Evolutionary conservation across 2,329 filamentous ascomycete genomes (phyloP).

Genomic region (Fusarium buxicola): DNA sequence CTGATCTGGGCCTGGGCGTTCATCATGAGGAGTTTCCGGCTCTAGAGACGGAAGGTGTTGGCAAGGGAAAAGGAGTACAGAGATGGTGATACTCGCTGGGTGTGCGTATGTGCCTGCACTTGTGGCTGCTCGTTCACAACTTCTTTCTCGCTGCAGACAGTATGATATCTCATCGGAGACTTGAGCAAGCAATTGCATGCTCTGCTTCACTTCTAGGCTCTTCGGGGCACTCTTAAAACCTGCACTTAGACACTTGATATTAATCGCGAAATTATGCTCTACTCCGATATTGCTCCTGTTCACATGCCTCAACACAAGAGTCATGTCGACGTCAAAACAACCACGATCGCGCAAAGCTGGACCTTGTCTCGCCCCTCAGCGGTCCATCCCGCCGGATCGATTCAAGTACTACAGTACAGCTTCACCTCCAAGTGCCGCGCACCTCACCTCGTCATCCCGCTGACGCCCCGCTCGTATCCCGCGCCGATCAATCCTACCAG

Average conservation of each 20-base stretch:
- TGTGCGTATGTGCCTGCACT: constrained; percentile 1
- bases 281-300: background rate
- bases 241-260: background rate
- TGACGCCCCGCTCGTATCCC: background rate
- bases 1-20: constrained; percentile 19
- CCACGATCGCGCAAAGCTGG: background rate
- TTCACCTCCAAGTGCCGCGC: background rate
- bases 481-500: constrained; percentile 5
- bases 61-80: constrained; percentile 56
- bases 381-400: background rate
- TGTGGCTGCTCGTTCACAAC: constrained; percentile 1
- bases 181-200: background rate
- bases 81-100: constrained; percentile 41
- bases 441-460: constrained; percentile 5
- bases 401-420: too few species aligned
- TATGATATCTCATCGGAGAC: background rate
- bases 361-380: constrained; percentile 3
- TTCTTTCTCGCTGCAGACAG: background rate
- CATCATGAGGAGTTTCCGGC: constrained; percentile 55
- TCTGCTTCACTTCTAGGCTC: constrained; percentile 4
- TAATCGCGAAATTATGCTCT: too few species aligned
- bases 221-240: background rate
- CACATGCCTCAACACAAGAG: background rate
- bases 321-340: background rate
- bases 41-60: constrained; percentile 55